Evolutionary conservation across 164 flowering plant species (phyloP).

Genomic region (Stephania cephalantha): DNA sequence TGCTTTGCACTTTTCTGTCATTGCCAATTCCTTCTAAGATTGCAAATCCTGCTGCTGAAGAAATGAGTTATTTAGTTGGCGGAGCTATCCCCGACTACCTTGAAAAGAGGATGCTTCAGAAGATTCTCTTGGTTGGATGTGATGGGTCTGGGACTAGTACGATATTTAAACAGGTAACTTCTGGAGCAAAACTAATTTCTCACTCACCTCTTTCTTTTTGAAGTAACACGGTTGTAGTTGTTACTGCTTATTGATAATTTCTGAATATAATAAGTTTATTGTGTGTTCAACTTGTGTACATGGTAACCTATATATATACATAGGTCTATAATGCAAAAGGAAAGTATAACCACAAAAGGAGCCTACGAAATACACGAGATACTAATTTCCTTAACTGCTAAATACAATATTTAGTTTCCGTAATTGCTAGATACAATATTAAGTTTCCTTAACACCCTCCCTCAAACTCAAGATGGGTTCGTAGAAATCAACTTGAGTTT

Average conservation of each 20-base stretch:
- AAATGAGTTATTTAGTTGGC: constrained; percentile 29
- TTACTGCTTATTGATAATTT: neutral
- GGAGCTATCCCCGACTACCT: constrained; percentile 52
- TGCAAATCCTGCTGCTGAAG: constrained; percentile 38
- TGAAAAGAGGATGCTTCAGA: constrained; percentile 56
- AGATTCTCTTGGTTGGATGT: constrained; percentile 76
- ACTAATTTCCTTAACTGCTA: too few relatives aligned
- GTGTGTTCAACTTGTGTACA: too few relatives aligned
- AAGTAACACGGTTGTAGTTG: neutral
- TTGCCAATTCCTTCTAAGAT: constrained; percentile 79
- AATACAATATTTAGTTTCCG: too few relatives aligned
- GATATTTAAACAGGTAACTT: constrained; percentile 79
- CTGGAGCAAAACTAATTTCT: neutral
- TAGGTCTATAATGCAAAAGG: too few relatives aligned
- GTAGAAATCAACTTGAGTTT: too few relatives aligned
- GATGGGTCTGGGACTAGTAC: constrained; percentile 89
- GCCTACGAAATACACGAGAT: too few relatives aligned
- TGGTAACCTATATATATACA: too few relatives aligned
- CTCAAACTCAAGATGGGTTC: too few relatives aligned
- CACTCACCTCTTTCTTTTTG: neutral
- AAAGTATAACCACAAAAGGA: too few relatives aligned
- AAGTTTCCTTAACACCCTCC: too few relatives aligned
- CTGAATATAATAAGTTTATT: too few relatives aligned
- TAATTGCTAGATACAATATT: too few relatives aligned
- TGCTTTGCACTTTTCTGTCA: constrained; percentile 73